Conservation (phyloP, 2,329 filamentous ascomycete species). For the Neocucurbitaria cava region DNA sequence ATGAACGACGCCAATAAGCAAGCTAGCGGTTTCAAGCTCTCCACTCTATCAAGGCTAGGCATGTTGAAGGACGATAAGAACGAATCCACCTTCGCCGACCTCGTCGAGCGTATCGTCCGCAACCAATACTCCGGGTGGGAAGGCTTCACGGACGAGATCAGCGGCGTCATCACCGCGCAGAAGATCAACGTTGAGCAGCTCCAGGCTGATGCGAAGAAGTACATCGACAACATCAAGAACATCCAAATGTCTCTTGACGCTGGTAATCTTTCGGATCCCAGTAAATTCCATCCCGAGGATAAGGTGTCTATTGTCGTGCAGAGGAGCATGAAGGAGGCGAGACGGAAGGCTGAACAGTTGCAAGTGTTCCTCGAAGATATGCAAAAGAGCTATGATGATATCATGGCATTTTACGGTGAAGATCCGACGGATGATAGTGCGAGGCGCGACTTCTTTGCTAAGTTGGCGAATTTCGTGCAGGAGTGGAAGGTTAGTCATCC, state of each 20-base stretch:
- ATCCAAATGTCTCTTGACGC: conserved; percentile 90
- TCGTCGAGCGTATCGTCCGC: conserved; percentile 94
- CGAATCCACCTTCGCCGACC: conserved; percentile 91
- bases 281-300: conserved; percentile 97
- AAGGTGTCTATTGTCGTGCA: conserved; percentile 91
- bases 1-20: conserved; percentile 99
- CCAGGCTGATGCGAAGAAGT: conserved; percentile 83
- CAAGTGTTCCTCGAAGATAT: conserved; percentile 92
- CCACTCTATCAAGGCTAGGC: conserved; percentile 86
- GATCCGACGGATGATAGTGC: conserved; percentile 90
- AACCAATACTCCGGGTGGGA: conserved; percentile 98
- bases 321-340: conserved; percentile 93
- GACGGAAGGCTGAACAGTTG: conserved; percentile 95
- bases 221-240: conserved; percentile 94
- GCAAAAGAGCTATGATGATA: conserved; percentile 88
- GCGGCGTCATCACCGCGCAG: conserved; percentile 76
- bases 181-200: conserved; percentile 97
- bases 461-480: conserved; percentile 85
- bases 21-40: conserved; percentile 96
- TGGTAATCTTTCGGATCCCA: conserved; percentile 93
- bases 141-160: conserved; percentile 83
- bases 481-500: conserved; percentile 79
- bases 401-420: conserved; percentile 96
- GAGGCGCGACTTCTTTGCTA: conserved; percentile 93
- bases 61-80: conserved; percentile 99